Evolutionary conservation across 768 basidiomycete genomes (phyloP), one percentile per base, ranked within the genome.

Genomic region (Leucocoprinus leucothites): DNA sequence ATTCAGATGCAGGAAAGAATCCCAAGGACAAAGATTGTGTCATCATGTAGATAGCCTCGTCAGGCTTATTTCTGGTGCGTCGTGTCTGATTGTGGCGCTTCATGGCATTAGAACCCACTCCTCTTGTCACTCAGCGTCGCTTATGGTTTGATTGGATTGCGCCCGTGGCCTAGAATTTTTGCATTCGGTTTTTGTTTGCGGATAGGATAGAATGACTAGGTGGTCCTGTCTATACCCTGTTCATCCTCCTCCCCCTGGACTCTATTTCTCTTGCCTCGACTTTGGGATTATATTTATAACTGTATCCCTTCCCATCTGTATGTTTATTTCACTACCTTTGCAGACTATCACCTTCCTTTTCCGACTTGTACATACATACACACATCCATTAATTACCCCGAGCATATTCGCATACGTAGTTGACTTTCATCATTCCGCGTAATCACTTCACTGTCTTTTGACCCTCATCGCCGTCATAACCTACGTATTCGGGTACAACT

Each of bases 1-100:
- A 68, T 14, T 65, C 58, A 35, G 53, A 55, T 24, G 24, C 40
- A 26, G 53, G 53, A n/a, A 55, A 55, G 36, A 69, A 69, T 55
- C 76, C 72, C 48, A 83, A 85, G 66, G 76, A 73, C 22, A 86
- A 86, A 70, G 85, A 93, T 48, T 95, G 93, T 65, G 72, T 91
- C 46, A 85, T 95, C 66, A 94, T 94, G 92, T 95, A 78, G 63
- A 48, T 31, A 14, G 22, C 36, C 44, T 16, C 34, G 9, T 16
- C 28, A 6, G 52, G 16, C 24, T 35, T 48, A 45, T 41, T 41
- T 48, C 22, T 18, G 53, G 26, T 47, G n/a, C 13, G 40, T 47
- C 25, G 19, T 48, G 46, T 40, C 53, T 40, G 26, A 14, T 14
- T 13, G 44, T 26, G 16, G 43, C 31, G 18, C 31, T 34, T 34